Percentiles rank a stretch among this genome's conserved stretches.
Evolutionary conservation across 1,139 yeast species (phyloP).

Genomic region (Geotrichum cucujoidarum): DNA sequence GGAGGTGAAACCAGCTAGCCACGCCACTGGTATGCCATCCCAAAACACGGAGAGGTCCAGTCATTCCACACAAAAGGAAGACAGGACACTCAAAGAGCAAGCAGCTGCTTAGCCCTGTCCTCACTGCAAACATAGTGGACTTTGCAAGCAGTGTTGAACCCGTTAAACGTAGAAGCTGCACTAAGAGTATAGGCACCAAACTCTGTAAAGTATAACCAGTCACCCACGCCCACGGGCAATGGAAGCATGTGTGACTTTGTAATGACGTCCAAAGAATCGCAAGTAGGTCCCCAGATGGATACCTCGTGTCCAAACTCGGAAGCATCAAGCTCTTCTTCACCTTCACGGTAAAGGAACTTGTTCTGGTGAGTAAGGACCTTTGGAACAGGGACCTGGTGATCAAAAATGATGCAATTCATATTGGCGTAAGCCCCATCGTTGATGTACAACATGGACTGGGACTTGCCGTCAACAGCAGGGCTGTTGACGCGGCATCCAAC

Average conservation of each 20-base stretch:
- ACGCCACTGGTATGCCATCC: too few relatives aligned
- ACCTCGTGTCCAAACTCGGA: slow-evolving; percentile 34
- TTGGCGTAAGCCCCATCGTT: slow-evolving; percentile 97
- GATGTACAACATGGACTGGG: slow-evolving; percentile 56
- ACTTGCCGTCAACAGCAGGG: slow-evolving; percentile 32
- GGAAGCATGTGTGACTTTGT: slow-evolving; percentile 50
- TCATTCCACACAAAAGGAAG: too few relatives aligned
- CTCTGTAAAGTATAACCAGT: slow-evolving; percentile 82
- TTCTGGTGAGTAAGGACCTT: slow-evolving; percentile 52
- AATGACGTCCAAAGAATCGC: slow-evolving; percentile 93
- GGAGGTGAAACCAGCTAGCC: too few relatives aligned
- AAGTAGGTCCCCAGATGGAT: slow-evolving; percentile 96
- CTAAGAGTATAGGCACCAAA: slow-evolving; percentile 94
- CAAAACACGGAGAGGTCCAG: too few relatives aligned
- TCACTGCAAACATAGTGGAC: slow-evolving; percentile 58
- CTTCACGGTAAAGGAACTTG: slow-evolving; percentile 45
- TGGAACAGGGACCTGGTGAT: slow-evolving; percentile 79
- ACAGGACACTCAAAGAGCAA: slow-evolving; percentile 7
- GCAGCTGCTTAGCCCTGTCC: slow-evolving; percentile 21
- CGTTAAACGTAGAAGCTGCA: slow-evolving; percentile 83
- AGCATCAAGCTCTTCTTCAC: slow-evolving; percentile 21
- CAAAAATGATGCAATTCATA: slow-evolving; percentile 87
- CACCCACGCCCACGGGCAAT: slow-evolving; percentile 69
- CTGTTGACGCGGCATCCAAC: slow-evolving; percentile 64
- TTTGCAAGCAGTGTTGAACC: slow-evolving; percentile 61